Evolutionary conservation across 768 basidiomycete species (phyloP).

Genomic region (Strobilomyces confusus): DNA sequence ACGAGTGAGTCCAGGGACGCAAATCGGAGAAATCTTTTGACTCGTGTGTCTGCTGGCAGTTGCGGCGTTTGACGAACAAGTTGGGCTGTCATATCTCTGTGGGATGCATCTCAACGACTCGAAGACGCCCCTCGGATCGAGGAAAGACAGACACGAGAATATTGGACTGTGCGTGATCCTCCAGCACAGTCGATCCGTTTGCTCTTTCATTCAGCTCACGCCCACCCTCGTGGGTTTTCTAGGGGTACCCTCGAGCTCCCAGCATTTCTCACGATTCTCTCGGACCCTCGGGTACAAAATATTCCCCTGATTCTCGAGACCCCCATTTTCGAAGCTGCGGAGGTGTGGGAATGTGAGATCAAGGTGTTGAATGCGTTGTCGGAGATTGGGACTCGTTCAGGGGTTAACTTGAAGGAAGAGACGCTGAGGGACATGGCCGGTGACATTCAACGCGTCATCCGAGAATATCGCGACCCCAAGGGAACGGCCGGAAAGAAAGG

Average conservation of each 20-base stretch:
- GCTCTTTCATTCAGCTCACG: background rate
- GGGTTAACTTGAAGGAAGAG: background rate
- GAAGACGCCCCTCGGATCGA: slow-evolving; percentile 58
- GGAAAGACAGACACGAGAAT: slow-evolving; percentile 79
- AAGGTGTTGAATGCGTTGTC: slow-evolving; percentile 50
- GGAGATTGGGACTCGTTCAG: slow-evolving; percentile 2
- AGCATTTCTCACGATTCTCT: slow-evolving; percentile 63
- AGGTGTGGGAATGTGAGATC: slow-evolving; percentile 75
- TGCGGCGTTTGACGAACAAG: slow-evolving; percentile 56
- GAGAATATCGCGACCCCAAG: slow-evolving; percentile 11
- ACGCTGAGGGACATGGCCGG: slow-evolving; percentile 8
- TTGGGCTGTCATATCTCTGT: slow-evolving; percentile 70
- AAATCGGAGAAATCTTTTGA: background rate
- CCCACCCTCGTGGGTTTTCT: background rate
- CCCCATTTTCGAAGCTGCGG: slow-evolving; percentile 61
- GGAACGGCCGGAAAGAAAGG: slow-evolving; percentile 2
- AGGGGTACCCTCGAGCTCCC: slow-evolving; percentile 67
- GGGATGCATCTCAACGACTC: slow-evolving; percentile 89
- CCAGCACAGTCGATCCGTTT: background rate
- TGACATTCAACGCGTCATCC: slow-evolving; percentile 12
- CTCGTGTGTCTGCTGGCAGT: slow-evolving; percentile 37
- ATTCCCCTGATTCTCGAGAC: slow-evolving; percentile 86
- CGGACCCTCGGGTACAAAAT: slow-evolving; percentile 59
- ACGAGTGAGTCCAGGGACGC: slow-evolving; percentile 18
- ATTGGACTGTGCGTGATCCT: slow-evolving; percentile 63